Conservation (phyloP, 805 yeast genomes). For the Wickerhamomyces hampshirensis region DNA sequence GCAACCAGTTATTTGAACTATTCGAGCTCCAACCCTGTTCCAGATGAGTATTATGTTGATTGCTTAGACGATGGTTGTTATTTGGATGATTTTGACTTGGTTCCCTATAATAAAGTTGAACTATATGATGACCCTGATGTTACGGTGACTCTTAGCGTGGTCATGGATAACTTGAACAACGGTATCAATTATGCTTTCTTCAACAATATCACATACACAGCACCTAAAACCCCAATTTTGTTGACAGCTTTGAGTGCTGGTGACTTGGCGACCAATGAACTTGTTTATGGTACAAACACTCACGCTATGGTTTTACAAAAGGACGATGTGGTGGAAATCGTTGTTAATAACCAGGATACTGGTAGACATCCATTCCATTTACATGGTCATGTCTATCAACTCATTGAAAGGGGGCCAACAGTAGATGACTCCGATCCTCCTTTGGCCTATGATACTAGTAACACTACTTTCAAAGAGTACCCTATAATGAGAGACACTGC, state of each 20-base stretch:
- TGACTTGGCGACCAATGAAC: conserved; percentile 45
- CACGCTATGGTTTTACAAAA: conserved; percentile 61
- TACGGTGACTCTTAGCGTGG: conserved; percentile 63
- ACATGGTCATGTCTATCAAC: conserved; percentile 87
- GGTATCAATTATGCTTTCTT: conserved; percentile 97
- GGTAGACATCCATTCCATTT: conserved; percentile 98
- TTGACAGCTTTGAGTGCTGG: conserved; percentile 76
- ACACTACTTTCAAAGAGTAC: conserved; percentile 53
- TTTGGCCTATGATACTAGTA: conserved; percentile 41
- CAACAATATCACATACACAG: conserved; percentile 74
- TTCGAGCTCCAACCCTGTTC: conserved; percentile 36
- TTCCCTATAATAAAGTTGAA: conserved; percentile 55
- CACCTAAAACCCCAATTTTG: conserved; percentile 84
- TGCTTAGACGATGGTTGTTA: conserved; percentile 42
- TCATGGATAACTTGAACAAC: conserved; percentile 77
- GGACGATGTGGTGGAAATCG: conserved; percentile 64
- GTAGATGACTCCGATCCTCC: conserved; percentile 50
- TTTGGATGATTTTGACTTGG: conserved; percentile 75
- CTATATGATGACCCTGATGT: conserved; percentile 64
- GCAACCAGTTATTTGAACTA: conserved; percentile 73
- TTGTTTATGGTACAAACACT: conserved; percentile 74
- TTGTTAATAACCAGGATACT: conserved; percentile 79
- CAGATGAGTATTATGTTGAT: conserved; percentile 39
- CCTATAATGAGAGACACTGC: conserved; percentile 86
- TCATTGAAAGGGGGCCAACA: conserved; percentile 66